These are phyloP conservation scores for Fusarium heterosporum DNA, from an alignment of 2,329 filamentous ascomycete species.

Conservation along the genomic window DNA sequence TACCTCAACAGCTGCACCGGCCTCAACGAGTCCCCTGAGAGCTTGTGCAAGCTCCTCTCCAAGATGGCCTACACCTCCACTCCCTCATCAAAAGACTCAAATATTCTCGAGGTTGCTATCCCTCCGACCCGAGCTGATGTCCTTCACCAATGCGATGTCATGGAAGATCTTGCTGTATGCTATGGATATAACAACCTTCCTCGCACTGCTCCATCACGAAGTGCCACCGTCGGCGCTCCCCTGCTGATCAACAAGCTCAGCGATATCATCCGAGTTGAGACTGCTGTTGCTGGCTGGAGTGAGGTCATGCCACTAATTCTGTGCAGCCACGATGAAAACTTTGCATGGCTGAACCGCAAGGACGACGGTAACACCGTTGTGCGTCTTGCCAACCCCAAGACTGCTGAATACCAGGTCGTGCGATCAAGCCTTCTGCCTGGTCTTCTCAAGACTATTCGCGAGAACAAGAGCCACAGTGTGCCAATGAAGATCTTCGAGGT, in stretches of 20 bases:
- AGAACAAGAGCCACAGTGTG: constrained; percentile 89
- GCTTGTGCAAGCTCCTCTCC: constrained; percentile 81
- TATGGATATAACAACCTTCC: constrained; percentile 98
- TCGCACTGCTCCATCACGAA: constrained; percentile 85
- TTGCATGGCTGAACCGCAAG: constrained; percentile 89
- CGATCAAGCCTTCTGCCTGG: constrained; percentile 88
- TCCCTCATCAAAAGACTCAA: constrained; percentile 75
- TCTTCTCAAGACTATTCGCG: constrained; percentile 90
- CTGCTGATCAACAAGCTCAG: constrained; percentile 93
- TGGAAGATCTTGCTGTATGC: constrained; percentile 97
- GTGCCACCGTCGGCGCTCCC: constrained; percentile 86
- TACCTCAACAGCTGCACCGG: constrained; percentile 96
- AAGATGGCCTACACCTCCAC: constrained; percentile 91
- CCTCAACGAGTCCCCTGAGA: constrained; percentile 76
- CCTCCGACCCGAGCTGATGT: constrained; percentile 94
- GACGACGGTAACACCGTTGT: constrained; percentile 88
- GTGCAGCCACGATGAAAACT: constrained; percentile 98
- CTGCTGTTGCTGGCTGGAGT: constrained; percentile 94
- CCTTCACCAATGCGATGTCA: constrained; percentile 95
- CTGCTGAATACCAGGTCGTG: constrained; percentile 91
- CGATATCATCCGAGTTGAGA: constrained; percentile 89
- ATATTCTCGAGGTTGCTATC: constrained; percentile 83
- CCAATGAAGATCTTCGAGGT: constrained; percentile 95
- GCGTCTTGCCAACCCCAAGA: constrained; percentile 91
- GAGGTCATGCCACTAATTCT: constrained; percentile 97